Base-by-base conservation (phyloP, 768 basidiomycete species). In the Imleria badia region DNA sequence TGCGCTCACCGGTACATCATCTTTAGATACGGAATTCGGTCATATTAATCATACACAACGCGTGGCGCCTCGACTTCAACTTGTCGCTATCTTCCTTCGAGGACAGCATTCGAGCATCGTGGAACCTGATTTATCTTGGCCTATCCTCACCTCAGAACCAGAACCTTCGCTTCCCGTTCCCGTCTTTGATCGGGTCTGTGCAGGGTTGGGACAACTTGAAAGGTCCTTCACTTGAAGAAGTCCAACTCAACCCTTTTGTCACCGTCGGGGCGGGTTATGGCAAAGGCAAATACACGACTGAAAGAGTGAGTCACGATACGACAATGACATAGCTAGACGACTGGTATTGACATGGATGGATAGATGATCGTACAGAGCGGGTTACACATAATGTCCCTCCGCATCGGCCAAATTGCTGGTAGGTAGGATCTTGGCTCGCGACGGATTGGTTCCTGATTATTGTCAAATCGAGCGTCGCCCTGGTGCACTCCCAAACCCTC, bases 391-490 rank as follows among this genome's bases (percentile, higher is more conserved):
- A 67, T 72, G 0, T 72, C 73, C 3, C 64, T 81, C 26, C 68
- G 81, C 3, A 73, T 80, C 9, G 81, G 79, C 1, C 81, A 82
- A 52, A 63, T 81, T 7, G 68, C 66, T 26, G 79, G 79, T 15
- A 75, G 76, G 22, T 54, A 51, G 79, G 79, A 19, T 72, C 72
- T n/a, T n/a, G n/a, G n/a, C n/a, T n/a, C n/a, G n/a, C n/a, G n/a
- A n/a, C n/a, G n/a, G n/a, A n/a, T n/a, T 82, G 80, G 81, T 59
- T 81, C 29, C 78, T 81, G 17, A 68, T 73, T 34, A 62, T 81
- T 5, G 67, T 76, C 17, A 68, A 74, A 48, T 70, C 72, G 0
- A 71, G 71, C 43, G 17, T 68, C 12, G 50, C 57, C 5, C 59
- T 67, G 69, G 68, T 44, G 58, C 53, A 15, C 51, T 75, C 6